These are phyloP conservation scores for Leishmania guyanensis DNA, from an alignment of 208 protist genomes.

Conservation along the genomic window DNA sequence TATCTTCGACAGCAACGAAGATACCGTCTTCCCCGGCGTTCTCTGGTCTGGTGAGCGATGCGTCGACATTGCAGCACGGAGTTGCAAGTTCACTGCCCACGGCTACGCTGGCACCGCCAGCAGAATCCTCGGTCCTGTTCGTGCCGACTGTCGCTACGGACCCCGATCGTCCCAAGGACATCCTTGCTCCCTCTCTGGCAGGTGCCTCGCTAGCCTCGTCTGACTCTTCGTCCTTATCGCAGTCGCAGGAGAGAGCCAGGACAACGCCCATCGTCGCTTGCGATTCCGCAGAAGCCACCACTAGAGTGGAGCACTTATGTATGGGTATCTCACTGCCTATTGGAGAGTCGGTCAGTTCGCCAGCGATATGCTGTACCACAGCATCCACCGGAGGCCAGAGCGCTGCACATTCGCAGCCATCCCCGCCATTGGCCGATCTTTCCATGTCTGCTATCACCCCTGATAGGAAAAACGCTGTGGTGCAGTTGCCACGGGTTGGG, in stretches of 20 bases:
- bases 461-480: background rate
- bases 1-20: background rate
- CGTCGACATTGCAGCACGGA: background rate
- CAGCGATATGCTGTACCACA: background rate
- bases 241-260: background rate
- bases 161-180: background rate
- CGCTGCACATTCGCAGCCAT: too few relatives aligned
- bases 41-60: background rate
- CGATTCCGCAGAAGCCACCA: background rate
- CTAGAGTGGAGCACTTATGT: background rate
- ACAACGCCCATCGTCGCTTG: background rate
- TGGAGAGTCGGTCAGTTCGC: background rate
- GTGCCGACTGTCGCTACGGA: background rate
- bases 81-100: background rate
- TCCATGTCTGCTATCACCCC: background rate
- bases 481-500: background rate
- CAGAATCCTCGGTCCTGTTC: background rate
- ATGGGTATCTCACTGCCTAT: too few relatives aligned
- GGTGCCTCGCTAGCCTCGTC: background rate
- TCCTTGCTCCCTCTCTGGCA: background rate
- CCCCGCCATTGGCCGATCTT: background rate
- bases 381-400: background rate
- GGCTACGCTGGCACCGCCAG: background rate
- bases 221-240: background rate
- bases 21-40: background rate